Evolutionary conservation across 2,329 filamentous ascomycete species (phyloP).

Genomic region (Ilyonectria mors-panacis): DNA sequence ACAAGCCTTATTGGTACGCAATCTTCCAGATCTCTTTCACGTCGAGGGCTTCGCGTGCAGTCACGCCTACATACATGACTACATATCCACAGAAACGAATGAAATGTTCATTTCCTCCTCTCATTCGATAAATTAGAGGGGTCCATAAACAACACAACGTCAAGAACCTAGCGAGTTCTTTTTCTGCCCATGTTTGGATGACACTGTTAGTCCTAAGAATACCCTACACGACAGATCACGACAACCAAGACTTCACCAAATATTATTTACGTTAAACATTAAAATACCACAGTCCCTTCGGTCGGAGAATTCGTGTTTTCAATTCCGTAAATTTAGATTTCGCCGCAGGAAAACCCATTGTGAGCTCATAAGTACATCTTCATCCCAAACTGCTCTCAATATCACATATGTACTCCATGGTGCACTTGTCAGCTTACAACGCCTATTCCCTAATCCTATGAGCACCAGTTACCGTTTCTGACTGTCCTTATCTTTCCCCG

Average conservation of each 20-base stretch:
- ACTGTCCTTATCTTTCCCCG: constrained; percentile 23
- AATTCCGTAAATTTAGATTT: not conserved
- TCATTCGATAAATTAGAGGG: too few species aligned
- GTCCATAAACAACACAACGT: too few species aligned
- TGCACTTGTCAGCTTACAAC: not conserved
- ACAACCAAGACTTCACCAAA: not conserved
- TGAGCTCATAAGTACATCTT: not conserved
- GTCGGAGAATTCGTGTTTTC: not conserved
- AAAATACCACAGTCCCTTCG: not conserved
- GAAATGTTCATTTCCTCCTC: too few species aligned
- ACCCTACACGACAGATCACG: not conserved
- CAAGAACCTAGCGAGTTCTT: not conserved
- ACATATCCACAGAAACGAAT: too few species aligned
- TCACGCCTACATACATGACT: too few species aligned
- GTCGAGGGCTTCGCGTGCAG: too few species aligned
- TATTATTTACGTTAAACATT: not conserved
- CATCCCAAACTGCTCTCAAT: not conserved
- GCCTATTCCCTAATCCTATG: not conserved
- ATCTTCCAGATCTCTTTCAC: too few species aligned
- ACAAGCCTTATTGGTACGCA: too few species aligned
- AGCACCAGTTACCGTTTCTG: not conserved
- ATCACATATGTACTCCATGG: not conserved
- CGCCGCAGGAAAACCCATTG: not conserved
- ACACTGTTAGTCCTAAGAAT: not conserved
- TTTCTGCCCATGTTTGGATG: not conserved